phyloP scores from a whole-genome alignment of 2,329 filamentous ascomycete species.

The Chrysoporthe cubensis region DNA sequence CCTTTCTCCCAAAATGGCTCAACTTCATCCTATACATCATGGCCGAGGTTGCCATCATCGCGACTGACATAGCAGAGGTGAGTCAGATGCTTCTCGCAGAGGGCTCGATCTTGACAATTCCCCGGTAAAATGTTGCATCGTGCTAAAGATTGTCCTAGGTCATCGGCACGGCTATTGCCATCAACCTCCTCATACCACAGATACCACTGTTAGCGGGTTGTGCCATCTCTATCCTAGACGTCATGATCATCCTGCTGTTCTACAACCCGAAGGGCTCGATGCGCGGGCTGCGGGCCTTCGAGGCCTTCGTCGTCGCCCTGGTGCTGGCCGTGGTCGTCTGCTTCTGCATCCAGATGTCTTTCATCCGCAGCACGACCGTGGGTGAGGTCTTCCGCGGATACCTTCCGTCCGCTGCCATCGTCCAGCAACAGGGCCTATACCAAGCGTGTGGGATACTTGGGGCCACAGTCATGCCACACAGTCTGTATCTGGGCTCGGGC shows the following conservation, averaged over 20 bases:
- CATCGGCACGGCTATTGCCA: slow-evolving; percentile 71
- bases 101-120: not conserved
- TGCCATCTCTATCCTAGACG: slow-evolving; percentile 69
- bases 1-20: slow-evolving; percentile 68
- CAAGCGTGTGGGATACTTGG: slow-evolving; percentile 78
- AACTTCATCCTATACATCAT: slow-evolving; percentile 65
- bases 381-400: slow-evolving; percentile 68
- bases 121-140: not conserved
- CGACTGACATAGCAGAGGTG: slow-evolving; percentile 72
- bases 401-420: slow-evolving; percentile 61
- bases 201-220: slow-evolving; percentile 71
- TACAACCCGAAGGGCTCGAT: slow-evolving; percentile 65
- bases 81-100: slow-evolving; percentile 23
- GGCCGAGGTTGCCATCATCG: slow-evolving; percentile 70
- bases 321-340: slow-evolving; percentile 72
- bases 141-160: slow-evolving; percentile 46
- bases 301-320: slow-evolving; percentile 64
- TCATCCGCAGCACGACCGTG: slow-evolving; percentile 59
- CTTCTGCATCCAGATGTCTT: slow-evolving; percentile 70
- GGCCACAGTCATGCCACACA: slow-evolving; percentile 75
- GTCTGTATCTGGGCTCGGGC: slow-evolving; percentile 69
- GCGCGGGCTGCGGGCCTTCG: slow-evolving; percentile 64
- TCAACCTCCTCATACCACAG: slow-evolving; percentile 67
- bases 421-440: slow-evolving; percentile 62
- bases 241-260: slow-evolving; percentile 69